These are phyloP conservation scores for Stephanodiscus triporus DNA, from an alignment of 108 stramenopile genomes.

Conservation along the genomic window DNA sequence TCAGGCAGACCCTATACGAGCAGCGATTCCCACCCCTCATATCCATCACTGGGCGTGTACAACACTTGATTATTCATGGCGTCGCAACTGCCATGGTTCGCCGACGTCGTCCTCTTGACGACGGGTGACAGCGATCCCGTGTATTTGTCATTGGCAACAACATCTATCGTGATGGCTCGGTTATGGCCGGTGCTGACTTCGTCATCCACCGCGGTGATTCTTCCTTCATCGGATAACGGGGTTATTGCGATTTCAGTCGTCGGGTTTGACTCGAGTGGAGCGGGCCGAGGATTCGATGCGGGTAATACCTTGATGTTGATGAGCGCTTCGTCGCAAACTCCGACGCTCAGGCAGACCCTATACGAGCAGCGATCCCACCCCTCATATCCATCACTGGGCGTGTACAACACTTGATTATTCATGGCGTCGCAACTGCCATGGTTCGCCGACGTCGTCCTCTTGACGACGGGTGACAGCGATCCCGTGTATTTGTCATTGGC, in stretches of 20 bases:
- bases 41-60: constrained; percentile 30
- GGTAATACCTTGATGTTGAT: constrained; percentile 34
- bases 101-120: constrained; percentile 5
- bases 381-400: constrained; percentile 19
- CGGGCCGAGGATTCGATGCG: constrained; percentile 7
- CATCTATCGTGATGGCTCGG: constrained; percentile 27
- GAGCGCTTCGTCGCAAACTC: constrained; percentile 36
- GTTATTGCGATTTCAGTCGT: no score
- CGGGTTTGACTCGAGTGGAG: no score
- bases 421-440: constrained; percentile 29
- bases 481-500: constrained; percentile 30
- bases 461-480: constrained; percentile 7
- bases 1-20: constrained; percentile 35
- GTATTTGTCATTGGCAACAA: constrained; percentile 32
- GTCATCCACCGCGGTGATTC: constrained; percentile 27
- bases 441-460: constrained; percentile 1
- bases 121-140: constrained; percentile 3
- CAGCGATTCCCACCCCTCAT: constrained; percentile 32
- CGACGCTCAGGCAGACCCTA: constrained; percentile 29
- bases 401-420: constrained; percentile 36
- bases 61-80: constrained; percentile 31
- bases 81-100: constrained; percentile 27
- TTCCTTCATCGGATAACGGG: neutral
- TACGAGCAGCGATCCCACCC: constrained; percentile 38
- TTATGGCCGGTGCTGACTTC: constrained; percentile 14